Evolutionary conservation across 257 asterid species (phyloP).

Genomic region (Nicotiana tomentosiformis): DNA sequence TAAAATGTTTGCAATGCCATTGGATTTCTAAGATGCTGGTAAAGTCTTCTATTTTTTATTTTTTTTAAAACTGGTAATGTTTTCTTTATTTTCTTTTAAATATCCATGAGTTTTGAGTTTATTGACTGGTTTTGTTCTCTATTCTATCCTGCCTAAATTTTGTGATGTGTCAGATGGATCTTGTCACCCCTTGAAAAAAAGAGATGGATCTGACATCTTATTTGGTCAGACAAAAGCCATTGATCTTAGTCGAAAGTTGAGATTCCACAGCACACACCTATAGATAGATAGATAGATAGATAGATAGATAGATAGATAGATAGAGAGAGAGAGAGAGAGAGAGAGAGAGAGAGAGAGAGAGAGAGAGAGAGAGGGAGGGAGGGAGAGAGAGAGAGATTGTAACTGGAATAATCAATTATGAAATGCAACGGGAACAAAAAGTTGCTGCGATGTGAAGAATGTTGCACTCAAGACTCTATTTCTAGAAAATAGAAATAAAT

Average conservation of each 20-base stretch:
- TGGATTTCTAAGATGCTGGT: conserved; percentile 61
- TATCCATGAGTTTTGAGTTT: not conserved
- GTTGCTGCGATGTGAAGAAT: conserved; percentile 1
- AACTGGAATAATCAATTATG: not conserved
- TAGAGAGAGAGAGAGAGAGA: no score
- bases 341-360: no score
- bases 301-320: no score
- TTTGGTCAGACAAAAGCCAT: not conserved
- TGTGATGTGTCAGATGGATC: not conserved
- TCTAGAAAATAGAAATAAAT: not conserved
- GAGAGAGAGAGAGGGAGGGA: no score
- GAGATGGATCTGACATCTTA: not conserved
- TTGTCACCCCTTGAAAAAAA: not conserved
- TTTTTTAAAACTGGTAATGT: conserved; percentile 22
- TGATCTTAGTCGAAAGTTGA: not conserved
- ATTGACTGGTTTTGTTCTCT: not conserved
- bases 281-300: not conserved
- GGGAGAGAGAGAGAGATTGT: no score
- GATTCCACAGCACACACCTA: not conserved
- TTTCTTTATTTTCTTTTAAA: not conserved
- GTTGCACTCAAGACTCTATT: not conserved
- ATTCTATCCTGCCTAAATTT: not conserved
- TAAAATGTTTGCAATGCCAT: conserved; percentile 77
- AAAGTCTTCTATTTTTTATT: conserved; percentile 15
- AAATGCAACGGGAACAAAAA: not conserved